Conservation (phyloP, 1,284 basidiomycete species). For the Ceratobasidium sp. region DNA sequence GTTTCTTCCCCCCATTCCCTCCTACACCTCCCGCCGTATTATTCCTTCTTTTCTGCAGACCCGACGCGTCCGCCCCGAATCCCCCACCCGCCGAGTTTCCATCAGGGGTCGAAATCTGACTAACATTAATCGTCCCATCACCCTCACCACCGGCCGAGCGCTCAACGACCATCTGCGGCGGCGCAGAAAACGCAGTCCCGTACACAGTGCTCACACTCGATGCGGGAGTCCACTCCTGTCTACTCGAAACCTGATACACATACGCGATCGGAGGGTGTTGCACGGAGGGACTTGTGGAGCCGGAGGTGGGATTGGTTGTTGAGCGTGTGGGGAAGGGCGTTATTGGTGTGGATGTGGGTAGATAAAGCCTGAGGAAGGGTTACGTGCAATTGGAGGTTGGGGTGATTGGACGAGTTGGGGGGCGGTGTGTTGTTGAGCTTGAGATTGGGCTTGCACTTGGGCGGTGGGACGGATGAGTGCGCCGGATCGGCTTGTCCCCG, state of each 20-base stretch:
- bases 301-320: conserved; percentile 8
- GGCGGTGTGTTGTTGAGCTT: neutral
- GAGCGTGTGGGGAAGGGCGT: conserved; percentile 7
- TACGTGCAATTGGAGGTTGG: conserved; percentile 23
- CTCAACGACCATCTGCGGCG: conserved; percentile 32
- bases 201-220: conserved; percentile 38
- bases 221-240: conserved; percentile 28
- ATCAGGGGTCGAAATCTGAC: neutral
- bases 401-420: conserved; percentile 30
- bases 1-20: conserved; percentile 3
- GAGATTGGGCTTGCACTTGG: conserved; percentile 35
- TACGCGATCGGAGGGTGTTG: conserved; percentile 36
- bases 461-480: conserved; percentile 30
- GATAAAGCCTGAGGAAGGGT: conserved; percentile 11
- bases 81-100: neutral
- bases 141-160: neutral
- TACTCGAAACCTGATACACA: conserved; percentile 26
- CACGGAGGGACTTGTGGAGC: conserved; percentile 15
- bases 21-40: neutral
- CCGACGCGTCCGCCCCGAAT: neutral
- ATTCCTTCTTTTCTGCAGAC: neutral
- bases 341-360: conserved; percentile 26
- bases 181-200: conserved; percentile 17
- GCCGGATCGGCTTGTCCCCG: conserved; percentile 36
- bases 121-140: conserved; percentile 2